Conservation (phyloP, 225 moss, liverwort and hornwort species). For the Pseudoscleropodium purum region DNA sequence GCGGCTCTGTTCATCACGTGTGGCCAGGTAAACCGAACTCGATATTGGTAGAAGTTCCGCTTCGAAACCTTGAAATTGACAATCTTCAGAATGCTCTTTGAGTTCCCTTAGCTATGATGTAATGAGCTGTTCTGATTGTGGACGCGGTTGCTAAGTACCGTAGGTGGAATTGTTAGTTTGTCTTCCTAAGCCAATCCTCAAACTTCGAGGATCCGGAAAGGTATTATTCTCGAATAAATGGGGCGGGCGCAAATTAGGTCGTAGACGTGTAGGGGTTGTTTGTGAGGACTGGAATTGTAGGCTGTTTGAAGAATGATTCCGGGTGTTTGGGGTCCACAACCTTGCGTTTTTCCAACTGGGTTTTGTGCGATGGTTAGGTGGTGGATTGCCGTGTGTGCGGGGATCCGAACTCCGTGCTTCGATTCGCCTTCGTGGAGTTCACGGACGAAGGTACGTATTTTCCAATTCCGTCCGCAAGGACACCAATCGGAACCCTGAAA, state of each 20-base stretch:
- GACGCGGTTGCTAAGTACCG: neutral
- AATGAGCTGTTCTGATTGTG: neutral
- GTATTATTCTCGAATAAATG: neutral
- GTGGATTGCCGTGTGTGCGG: conserved; percentile 97
- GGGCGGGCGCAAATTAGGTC: neutral
- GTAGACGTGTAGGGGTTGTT: neutral
- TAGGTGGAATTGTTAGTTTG: neutral
- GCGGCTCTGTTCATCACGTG: conserved; percentile 94
- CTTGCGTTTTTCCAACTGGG: neutral
- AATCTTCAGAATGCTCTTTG: neutral
- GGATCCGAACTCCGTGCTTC: conserved; percentile 95
- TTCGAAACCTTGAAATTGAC: neutral
- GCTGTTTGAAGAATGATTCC: neutral
- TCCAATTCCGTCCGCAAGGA: too few relatives aligned
- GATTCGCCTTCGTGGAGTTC: conserved; percentile 97
- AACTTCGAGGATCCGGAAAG: too few relatives aligned
- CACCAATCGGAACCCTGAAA: neutral
- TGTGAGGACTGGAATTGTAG: neutral
- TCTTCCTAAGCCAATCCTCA: neutral
- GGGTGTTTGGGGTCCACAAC: neutral
- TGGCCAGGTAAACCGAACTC: conserved; percentile 56
- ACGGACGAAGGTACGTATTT: conserved; percentile 66
- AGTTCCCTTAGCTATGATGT: neutral
- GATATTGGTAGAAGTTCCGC: neutral
- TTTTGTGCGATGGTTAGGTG: conserved; percentile 39